These are phyloP conservation scores for Xylona heveae DNA, from an alignment of 495 filamentous ascomycete genomes.

Conservation along the genomic window DNA sequence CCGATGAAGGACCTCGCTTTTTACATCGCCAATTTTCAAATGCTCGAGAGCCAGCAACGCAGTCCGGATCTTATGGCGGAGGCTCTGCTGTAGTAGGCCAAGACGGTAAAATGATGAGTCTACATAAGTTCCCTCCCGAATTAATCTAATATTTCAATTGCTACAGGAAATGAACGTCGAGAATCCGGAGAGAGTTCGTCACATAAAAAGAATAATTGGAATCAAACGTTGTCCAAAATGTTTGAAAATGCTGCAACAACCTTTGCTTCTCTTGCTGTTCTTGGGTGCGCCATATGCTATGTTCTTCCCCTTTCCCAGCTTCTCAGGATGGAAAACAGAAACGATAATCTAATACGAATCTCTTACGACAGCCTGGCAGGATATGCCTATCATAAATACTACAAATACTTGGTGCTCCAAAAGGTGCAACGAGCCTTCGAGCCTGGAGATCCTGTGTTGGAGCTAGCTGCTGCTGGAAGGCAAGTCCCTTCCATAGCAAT, in stretches of 20 bases:
- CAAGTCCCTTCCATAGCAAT: slow-evolving; percentile 6
- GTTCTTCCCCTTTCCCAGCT: slow-evolving; percentile 4
- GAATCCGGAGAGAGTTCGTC: too few species aligned
- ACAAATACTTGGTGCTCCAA: slow-evolving; percentile 68
- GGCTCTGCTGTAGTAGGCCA: too few species aligned
- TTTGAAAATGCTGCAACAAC: slow-evolving; percentile 7
- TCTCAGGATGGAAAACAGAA: too few species aligned
- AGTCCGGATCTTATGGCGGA: too few species aligned
- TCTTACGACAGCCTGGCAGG: slow-evolving; percentile 36
- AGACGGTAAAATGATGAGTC: too few species aligned
- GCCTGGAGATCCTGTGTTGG: slow-evolving; percentile 79
- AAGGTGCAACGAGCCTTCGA: slow-evolving; percentile 92
- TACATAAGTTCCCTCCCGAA: too few species aligned
- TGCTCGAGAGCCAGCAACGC: too few species aligned
- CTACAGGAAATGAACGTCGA: too few species aligned
- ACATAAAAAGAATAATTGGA: too few species aligned
- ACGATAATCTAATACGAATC: not conserved
- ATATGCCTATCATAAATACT: slow-evolving; percentile 66
- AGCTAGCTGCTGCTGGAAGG: slow-evolving; percentile 55
- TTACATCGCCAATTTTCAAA: too few species aligned
- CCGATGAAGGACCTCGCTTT: too few species aligned
- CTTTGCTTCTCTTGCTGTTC: slow-evolving; percentile 4
- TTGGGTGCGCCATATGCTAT: slow-evolving; percentile 1
- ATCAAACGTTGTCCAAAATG: slow-evolving; percentile 5
- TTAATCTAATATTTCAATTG: too few species aligned